phyloP scores from a whole-genome alignment of 2,329 filamentous ascomycete genomes.

The Lasiodiplodia gonubiensis region DNA sequence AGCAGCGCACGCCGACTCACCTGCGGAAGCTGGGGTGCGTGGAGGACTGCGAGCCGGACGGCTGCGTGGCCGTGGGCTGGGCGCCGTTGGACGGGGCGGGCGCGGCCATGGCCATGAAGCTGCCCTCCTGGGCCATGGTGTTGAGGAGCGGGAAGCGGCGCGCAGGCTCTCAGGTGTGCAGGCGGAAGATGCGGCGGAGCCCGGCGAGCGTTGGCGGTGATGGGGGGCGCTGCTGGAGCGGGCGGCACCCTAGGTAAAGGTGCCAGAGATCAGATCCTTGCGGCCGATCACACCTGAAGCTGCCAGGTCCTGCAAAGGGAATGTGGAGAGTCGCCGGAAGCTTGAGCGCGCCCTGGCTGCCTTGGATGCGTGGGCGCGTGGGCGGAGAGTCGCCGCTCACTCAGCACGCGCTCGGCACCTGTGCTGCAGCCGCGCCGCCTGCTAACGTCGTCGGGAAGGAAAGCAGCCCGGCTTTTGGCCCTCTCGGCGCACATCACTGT shows the following conservation, averaged over 20 bases:
- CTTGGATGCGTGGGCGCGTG: constrained; percentile 1
- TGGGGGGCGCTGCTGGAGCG: constrained; percentile 25
- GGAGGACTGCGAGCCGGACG: constrained; percentile 35
- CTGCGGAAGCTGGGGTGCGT: constrained; percentile 64
- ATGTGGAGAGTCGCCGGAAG: constrained; percentile 26
- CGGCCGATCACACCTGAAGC: constrained; percentile 28
- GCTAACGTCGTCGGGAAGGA: neutral
- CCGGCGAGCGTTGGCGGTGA: constrained; percentile 24
- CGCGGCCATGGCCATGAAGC: constrained; percentile 44
- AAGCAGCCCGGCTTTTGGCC: neutral
- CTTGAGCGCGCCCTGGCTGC: constrained; percentile 16
- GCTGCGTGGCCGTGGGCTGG: constrained; percentile 31
- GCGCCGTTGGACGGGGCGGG: constrained; percentile 36
- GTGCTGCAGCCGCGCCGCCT: neutral
- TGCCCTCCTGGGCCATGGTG: constrained; percentile 46
- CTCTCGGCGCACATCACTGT: constrained; percentile 3
- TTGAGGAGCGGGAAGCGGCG: constrained; percentile 21
- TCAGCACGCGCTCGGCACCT: neutral
- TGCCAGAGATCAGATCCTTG: constrained; percentile 28
- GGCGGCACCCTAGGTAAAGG: constrained; percentile 21
- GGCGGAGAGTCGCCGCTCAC: neutral
- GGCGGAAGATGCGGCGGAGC: constrained; percentile 12
- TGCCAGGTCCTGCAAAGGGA: constrained; percentile 24
- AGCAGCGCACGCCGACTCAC: constrained; percentile 45
- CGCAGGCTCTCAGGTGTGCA: neutral